Evolutionary conservation across 2,329 filamentous ascomycete genomes (phyloP), one percentile per base, ranked within the genome.

Genomic region (Aspergillus versicolor): DNA sequence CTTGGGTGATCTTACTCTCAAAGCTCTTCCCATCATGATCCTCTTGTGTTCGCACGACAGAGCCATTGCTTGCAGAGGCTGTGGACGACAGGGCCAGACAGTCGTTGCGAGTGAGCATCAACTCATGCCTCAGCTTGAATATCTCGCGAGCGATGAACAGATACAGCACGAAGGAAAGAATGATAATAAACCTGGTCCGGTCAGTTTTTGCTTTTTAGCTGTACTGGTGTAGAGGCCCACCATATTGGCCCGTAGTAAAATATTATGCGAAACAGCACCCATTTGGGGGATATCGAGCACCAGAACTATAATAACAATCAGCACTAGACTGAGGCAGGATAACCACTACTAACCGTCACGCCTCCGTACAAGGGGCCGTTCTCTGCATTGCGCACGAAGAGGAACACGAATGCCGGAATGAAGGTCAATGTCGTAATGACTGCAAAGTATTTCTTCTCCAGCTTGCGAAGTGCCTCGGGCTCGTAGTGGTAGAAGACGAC

Each of bases 181-280:
- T 27, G 21, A 75, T 71, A 17, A 64, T 54, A 12, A 71, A 53
- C 72, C 73, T 75, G 46, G 2, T 17, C 17, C 6, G 32, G 30
- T 52, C 8, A 46, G 47, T 1, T 19, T 19, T 19, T 19, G 19
- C 19, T 19, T 2, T 19, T 19, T 3, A 2, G 19, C 19, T 19
- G 19, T 19, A 19, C 19, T 19, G 19, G 19, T 19, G 19, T 19
- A 19, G 19, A 15, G 13, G 54, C 65, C 2, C 60, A 74, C 72
- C 72, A 74, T 32, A 74, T 73, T 1, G 72, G 73, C 3, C 61
- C 68, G 38, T 75, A 75, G 59, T 75, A 75, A 42, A 73, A 64
- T 2, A 74, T 55, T 15, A 75, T 67, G 5, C 72, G 68, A 54
- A 69, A 68, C 6, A 73, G 40, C 21, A 75, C 66, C 73, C 73